A percentile compares a stretch with the other conserved stretches of the same genome.
phyloP scores from a whole-genome alignment of 768 basidiomycete species.

The Leccinum obscurum region DNA sequence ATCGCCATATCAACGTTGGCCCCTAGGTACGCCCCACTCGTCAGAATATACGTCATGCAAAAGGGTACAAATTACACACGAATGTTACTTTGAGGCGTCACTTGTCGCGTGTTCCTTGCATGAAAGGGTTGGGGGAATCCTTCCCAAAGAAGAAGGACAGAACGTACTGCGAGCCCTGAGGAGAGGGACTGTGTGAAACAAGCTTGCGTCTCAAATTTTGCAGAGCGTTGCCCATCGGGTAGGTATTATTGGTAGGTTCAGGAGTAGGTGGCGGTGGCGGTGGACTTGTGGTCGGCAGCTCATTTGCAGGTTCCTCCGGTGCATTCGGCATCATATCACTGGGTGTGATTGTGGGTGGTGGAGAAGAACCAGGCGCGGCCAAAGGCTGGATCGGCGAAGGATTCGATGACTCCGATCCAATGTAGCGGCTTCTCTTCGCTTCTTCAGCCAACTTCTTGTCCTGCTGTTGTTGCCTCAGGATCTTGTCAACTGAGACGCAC shows the following conservation, averaged over 20 bases:
- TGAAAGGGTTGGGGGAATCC: not conserved
- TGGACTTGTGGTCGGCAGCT: not conserved
- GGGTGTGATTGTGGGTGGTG: slow-evolving; percentile 7
- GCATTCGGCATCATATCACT: slow-evolving; percentile 1
- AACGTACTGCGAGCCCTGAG: slow-evolving; percentile 22
- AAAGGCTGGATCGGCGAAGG: slow-evolving; percentile 13
- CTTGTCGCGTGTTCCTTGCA: slow-evolving; percentile 24
- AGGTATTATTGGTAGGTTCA: slow-evolving; percentile 5
- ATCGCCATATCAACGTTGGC: slow-evolving; percentile 74
- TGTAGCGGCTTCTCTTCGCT: slow-evolving; percentile 30
- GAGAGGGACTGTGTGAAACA: slow-evolving; percentile 19
- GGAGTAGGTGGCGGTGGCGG: slow-evolving; percentile 8
- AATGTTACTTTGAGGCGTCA: slow-evolving; percentile 46
- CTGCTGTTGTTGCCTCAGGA: slow-evolving; percentile 79
- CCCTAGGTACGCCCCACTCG: slow-evolving; percentile 21
- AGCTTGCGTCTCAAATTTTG: slow-evolving; percentile 32
- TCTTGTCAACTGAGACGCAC: slow-evolving; percentile 71
- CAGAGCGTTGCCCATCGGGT: slow-evolving; percentile 19
- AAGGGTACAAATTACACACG: slow-evolving; percentile 28
- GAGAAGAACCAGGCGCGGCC: slow-evolving; percentile 12
- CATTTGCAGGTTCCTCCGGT: slow-evolving; percentile 10
- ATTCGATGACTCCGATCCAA: slow-evolving; percentile 18
- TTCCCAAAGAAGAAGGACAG: not conserved
- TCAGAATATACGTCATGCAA: not conserved
- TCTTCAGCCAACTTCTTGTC: slow-evolving; percentile 59